These are phyloP conservation scores for Dothideomycetidae sp. DNA, from an alignment of 2,329 filamentous ascomycete genomes.

Conservation along the genomic window DNA sequence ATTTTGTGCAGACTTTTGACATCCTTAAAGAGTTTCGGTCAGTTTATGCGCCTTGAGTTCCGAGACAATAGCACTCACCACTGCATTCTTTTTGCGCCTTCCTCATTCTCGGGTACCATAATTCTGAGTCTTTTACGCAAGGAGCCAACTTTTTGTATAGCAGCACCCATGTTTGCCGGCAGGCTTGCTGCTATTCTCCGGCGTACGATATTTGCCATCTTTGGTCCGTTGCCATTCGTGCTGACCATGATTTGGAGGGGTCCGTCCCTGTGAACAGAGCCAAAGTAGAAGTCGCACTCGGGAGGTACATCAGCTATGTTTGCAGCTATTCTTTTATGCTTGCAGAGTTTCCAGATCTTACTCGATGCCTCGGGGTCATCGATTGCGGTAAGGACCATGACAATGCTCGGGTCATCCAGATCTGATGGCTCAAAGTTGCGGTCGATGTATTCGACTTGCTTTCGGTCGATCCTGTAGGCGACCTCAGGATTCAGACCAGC, in stretches of 20 bases:
- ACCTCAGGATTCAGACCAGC: constrained; percentile 81
- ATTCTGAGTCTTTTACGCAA: constrained; percentile 66
- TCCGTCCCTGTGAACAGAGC: constrained; percentile 85
- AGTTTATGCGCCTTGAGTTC: not conserved
- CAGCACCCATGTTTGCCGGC: constrained; percentile 66
- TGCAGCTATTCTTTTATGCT: constrained; percentile 65
- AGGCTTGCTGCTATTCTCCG: constrained; percentile 64
- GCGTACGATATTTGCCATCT: constrained; percentile 74
- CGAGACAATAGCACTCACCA: constrained; percentile 45
- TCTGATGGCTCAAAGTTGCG: constrained; percentile 77
- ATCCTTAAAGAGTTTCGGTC: constrained; percentile 50
- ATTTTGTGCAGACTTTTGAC: constrained; percentile 77
- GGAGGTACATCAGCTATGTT: constrained; percentile 95
- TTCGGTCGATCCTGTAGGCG: constrained; percentile 58
- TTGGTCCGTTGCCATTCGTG: constrained; percentile 91
- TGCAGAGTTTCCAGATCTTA: constrained; percentile 85
- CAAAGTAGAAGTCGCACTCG: constrained; percentile 98
- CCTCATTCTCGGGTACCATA: constrained; percentile 55
- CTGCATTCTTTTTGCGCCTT: constrained; percentile 77
- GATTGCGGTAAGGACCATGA: constrained; percentile 86
- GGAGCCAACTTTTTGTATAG: constrained; percentile 70
- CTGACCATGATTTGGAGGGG: constrained; percentile 97
- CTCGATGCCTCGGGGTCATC: constrained; percentile 88
- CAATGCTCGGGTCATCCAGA: constrained; percentile 51
- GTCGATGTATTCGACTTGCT: constrained; percentile 66